Conservation (phyloP, 257 asterid species). For the Penstemon davidsonii region DNA sequence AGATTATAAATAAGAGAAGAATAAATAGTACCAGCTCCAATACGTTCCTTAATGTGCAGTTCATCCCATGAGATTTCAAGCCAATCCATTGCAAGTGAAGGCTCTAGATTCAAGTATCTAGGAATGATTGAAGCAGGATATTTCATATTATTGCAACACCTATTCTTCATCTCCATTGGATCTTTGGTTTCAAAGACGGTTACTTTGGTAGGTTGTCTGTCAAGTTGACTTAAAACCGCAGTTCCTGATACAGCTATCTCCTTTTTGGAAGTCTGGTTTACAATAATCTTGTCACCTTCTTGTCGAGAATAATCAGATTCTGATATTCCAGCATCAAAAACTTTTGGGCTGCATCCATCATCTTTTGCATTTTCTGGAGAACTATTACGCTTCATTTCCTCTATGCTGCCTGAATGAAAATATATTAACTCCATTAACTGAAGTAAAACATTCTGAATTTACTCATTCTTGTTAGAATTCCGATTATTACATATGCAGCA, state of each 20-base stretch:
- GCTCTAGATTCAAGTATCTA: conserved; percentile 75
- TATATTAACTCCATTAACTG: background rate
- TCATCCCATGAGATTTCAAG: conserved; percentile 98
- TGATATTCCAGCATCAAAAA: conserved; percentile 36
- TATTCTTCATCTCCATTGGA: conserved; percentile 41
- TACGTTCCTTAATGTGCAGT: conserved; percentile 82
- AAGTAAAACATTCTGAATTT: background rate
- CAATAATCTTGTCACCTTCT: conserved; percentile 45
- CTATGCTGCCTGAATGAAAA: conserved; percentile 42
- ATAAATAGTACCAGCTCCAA: conserved; percentile 78
- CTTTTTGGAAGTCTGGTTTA: conserved; percentile 47
- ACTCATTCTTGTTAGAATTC: background rate
- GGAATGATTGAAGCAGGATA: conserved; percentile 46
- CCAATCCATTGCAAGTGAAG: conserved; percentile 98
- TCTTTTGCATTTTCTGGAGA: conserved; percentile 36
- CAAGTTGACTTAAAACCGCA: conserved; percentile 38
- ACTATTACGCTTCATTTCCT: conserved; percentile 33
- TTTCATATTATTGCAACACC: conserved; percentile 37
- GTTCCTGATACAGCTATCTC: conserved; percentile 54
- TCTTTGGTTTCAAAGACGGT: conserved; percentile 43
- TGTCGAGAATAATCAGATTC: conserved; percentile 39
- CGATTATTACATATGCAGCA: too few species aligned
- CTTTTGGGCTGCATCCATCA: conserved; percentile 33
- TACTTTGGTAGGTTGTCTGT: conserved; percentile 44
- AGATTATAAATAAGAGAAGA: conserved; percentile 1